Evolutionary conservation across 2,329 filamentous ascomycete species (phyloP), one percentile per base, ranked within the genome.

Genomic region (Geosmithia flava): DNA sequence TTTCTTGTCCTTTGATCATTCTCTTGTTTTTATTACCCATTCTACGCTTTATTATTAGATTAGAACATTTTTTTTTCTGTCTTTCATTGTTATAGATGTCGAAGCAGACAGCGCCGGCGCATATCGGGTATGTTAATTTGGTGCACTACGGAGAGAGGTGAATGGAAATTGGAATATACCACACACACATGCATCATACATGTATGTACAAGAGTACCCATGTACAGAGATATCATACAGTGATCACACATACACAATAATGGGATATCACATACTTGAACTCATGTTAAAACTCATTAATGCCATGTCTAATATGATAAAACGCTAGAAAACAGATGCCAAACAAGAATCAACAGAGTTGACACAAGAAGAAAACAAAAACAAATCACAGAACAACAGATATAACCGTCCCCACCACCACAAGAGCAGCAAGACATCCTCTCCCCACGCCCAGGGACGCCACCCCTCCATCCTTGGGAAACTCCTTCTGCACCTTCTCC

Each of bases 401-500:
- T 3, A 13, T 11, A 3, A 37, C 6, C 13, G 33, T 37, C 33
- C 10, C 15, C 6, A 37, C 33, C 15, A 42, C 20, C 41, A n/a
- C 41, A 42, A 20, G 20, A 44, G 16, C 27, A 27, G 23, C 23
- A 8, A 27, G 30, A 17, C n/a, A 46, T 20, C 45, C 8, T 20
- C 8, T 20, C 29, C 13, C 29, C 4, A 19, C 29, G 23, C 23
- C 41, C 41, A 15, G 11, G 19, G n/a, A 11, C 3, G 15, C 33
- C 33, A 11, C 39, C 17, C 11, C 46, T 15, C 20, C 46, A 20
- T 44, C 41, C 16, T 57, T 58, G 0, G 75, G 74, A n/a, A 70
- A 56, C 56, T 68, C 65, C 61, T 80, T 80, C 53, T 73, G 70
- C 47, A 81, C 70, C 27, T 74, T 77, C 7, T 67, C 74, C n/a